These are phyloP conservation scores for Apiospora phragmitis DNA, from an alignment of 2,329 filamentous ascomycete species.

Conservation along the genomic window DNA sequence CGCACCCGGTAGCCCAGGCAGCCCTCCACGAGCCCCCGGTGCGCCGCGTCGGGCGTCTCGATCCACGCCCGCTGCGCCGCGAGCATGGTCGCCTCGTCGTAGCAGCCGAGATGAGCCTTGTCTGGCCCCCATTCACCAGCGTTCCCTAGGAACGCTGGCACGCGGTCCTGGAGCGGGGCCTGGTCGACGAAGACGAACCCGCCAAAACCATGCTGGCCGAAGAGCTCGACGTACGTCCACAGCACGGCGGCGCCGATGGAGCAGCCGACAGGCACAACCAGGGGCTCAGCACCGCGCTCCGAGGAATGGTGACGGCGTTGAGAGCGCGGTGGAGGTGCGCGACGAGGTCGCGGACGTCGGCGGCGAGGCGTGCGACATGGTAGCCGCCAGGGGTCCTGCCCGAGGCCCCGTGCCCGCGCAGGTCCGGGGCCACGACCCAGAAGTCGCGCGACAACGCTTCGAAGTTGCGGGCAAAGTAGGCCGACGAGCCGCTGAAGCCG, in stretches of 20 bases:
- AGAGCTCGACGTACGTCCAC: conserved; percentile 42
- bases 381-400: conserved; percentile 30
- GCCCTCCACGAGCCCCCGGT: conserved; percentile 31
- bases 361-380: conserved; percentile 41
- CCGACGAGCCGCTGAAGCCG: conserved; percentile 41
- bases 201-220: conserved; percentile 31
- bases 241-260: conserved; percentile 42
- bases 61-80: conserved; percentile 50
- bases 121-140: conserved; percentile 31
- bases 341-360: conserved; percentile 35
- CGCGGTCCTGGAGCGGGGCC: conserved; percentile 40
- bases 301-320: not conserved
- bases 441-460: conserved; percentile 24
- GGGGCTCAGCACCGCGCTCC: conserved; percentile 9
- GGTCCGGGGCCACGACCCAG: conserved; percentile 41
- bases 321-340: conserved; percentile 22
- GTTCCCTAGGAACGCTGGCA: conserved; percentile 15
- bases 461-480: conserved; percentile 39
- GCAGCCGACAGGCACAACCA: conserved; percentile 37
- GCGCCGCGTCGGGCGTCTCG: conserved; percentile 38
- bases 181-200: conserved; percentile 42
- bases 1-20: conserved; percentile 37
- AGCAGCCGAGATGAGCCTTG: conserved; percentile 36
- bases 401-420: conserved; percentile 40
- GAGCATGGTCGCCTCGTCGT: conserved; percentile 37